Evolutionary conservation across 2,329 filamentous ascomycete species (phyloP), one percentile per base, ranked within the genome.

Genomic region (Fusarium brachygibbosum): DNA sequence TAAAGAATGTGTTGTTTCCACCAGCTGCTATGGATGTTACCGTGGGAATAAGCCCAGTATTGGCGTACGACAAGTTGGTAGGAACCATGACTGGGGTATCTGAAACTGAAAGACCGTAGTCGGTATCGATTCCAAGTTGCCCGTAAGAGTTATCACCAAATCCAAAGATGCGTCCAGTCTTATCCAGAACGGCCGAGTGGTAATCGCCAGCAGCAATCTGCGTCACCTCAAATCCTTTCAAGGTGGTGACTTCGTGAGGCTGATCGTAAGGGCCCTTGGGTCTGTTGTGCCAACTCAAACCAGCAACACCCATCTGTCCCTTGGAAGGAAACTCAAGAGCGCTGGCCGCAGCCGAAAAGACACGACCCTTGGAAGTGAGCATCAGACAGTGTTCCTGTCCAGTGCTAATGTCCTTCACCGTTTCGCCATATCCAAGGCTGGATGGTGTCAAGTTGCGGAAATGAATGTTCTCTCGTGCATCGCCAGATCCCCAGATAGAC

Each of bases 141-240:
- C 96, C 96, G 42, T 88, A 87, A 0, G 90, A 90, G 80, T 98
- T 98, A 79, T 98, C 94, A 37, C 96, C 96, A 81, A 97, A 98
- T 9, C 90, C 85, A 78, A 96, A 97, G 17, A 96, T 86, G 17
- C 89, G 88, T 17, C 95, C 95, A 53, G 91, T 84, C 63, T 87
- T 87, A 76, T 95, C 93, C 17, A 94, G 85, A 1, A 89, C 92
- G 2, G 97, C 82, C 6, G 93, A 97, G 80, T 99, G 96, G 70
- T 90, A 89, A 76, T 97, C 94, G 25, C 96, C 96, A 3, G 93
- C 83, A 2, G 95, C 94, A 60, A 98, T 90, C 69, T 92, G 87
- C 7, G 83, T 80, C 45, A 96, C 88, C 6, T 92, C 86, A 68
- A 91, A 91, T 7, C 90, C 92, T 58, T 87, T 88, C 4, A 98